Base-by-base conservation (phyloP, 2,329 filamentous ascomycete genomes). In the Fusarium decemcellulare region DNA sequence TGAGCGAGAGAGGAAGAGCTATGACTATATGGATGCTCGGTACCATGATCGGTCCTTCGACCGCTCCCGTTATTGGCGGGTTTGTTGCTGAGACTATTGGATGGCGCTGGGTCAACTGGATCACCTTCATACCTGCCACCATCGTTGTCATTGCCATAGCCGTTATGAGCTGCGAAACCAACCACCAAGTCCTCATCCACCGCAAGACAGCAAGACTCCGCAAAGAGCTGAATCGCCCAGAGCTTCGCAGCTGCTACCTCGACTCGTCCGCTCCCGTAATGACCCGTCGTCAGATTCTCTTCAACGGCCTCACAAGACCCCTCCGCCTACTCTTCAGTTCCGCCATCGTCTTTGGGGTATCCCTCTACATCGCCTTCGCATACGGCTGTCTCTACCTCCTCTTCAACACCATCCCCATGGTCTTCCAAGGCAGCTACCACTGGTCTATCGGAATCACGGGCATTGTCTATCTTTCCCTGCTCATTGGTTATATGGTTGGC, bases 41-140 rank as follows among this genome's bases (percentile, higher is more conserved):
- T 0, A 88, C 91, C 2, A 85, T 91, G 18, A 85, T 87, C 8
- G 88, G 88, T 0, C 85, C 85, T 0, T 82, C 82, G 0, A 64
- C 83, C 8, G 86, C 83, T 0, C 85, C 85, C 1, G 68, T 87
- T 14, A 79, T 84, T 8, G 85, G 85, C 3, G 86, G 83, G 9
- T 88, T 84, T 63, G 76, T 88, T 6, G 79, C 83, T 2, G 77
- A 85, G 44, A 81, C 79, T 2, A 83, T 84, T 14, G 84, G 85
- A 10, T 87, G 85, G 85, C 79, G 85, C 12, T 87, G 86, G 85
- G 78, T 82, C 6, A 82, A 81, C 64, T 88, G 85, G 85, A 80
- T 88, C 48, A 81, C 85, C 27, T 78, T 88, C 54, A 87, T 88
- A 61, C 83, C 77, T 57, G 71, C 75, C 27, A 69, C 73, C 9